Base-by-base conservation (phyloP, 2,329 filamentous ascomycete species). In the Colletotrichum sp. region DNA sequence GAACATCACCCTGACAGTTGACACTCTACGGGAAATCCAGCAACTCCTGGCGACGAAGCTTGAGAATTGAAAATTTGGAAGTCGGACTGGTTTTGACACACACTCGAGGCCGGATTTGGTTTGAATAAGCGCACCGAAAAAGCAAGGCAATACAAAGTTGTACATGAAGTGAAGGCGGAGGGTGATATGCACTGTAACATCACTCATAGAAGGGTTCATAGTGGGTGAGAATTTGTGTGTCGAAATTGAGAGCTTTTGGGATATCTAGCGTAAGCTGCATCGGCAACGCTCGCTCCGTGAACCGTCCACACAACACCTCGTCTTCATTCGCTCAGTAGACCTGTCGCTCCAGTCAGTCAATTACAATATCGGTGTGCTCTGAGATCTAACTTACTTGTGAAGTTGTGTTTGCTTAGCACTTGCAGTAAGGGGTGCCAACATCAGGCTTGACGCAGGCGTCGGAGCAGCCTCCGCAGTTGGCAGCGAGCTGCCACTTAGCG, bases 1-100 rank as follows among this genome's bases (percentile, higher is more conserved):
- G 18, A 81, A 84, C 18, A 78, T 83, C 12, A 82, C 80, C 0
- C 82, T 84, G 78, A 84, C 79, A 30, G 75, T 80, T 0, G 82
- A 83, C 1, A 80, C 78, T 12, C 77, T 84, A 4, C 78, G 78
- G 32, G 76, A 83, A 32, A 68, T 84, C 9, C 80, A 81, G 65
- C 61, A 80, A 16, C 78, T 83, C 1, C 60, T 83, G 5, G 21
- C 9, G 32, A 13, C 21, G 32, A 69, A 28, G 9, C 16, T 48
- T 36, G 26, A 60, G n/a, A 79, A 78, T 84, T 83, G 80, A 83
- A 28, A 12, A 21, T 12, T 21, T 16, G 24, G 57, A 64, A 21
- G 24, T 18, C 18, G 48, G 18, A 67, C 10, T 16, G 18, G 7
- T 66, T 26, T 16, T 28, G 55, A 18, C 13, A 26, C 59, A 61